Base-by-base conservation (phyloP, 495 filamentous ascomycete species). In the Hypoxylon crocopeplum region DNA sequence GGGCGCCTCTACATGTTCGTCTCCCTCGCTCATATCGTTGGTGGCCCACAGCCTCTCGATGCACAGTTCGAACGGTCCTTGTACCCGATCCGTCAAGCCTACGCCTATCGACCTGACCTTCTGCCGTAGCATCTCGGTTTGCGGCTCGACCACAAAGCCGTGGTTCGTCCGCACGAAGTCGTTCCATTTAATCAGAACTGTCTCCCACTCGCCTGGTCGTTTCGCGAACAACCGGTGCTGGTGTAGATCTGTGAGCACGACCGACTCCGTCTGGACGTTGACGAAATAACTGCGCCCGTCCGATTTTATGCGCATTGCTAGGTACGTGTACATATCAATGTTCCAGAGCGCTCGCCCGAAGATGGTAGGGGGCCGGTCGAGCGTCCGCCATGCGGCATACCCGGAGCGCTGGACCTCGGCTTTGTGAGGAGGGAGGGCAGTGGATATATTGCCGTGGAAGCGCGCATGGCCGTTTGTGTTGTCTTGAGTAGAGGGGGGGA, bases 141-240 rank as follows among this genome's bases (percentile, higher is more conserved):
- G 93, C 19, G 93, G 94, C 77, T 98, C 92, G 7, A 96, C 85
- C 0, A 96, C 90, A 54, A 86, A 81, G 13, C 94, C 94, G 65
- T 92, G 80, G 71, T 97, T 97, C 27, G 95, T 98, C 45, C 95
- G 84, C 47, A 98, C 93, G 71, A 98, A 98, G 38, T 95, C 89
- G 69, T 86, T 86, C 79, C 92, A 93, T 34, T 89, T 89, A 46
- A 98, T 86, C 40, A 96, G 67, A 19, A 97, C 83, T 7, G 92
- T 96, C 79, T 98, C 92, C 94, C 94, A 98, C 64, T 91, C 82
- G 2, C 92, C 91, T 0, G 88, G 85, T 29, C 85, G 85, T 69
- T 85, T 87, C 13, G 88, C 84, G 72, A 95, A 96, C 11, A 98
- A 69, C 56, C 95, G 80, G 72, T 98, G 95, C 74, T 98, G 94